A percentile compares a stretch with the other conserved stretches of the same genome.
phyloP scores from a whole-genome alignment of 2,329 filamentous ascomycete genomes.

The Fusarium begoniae region DNA sequence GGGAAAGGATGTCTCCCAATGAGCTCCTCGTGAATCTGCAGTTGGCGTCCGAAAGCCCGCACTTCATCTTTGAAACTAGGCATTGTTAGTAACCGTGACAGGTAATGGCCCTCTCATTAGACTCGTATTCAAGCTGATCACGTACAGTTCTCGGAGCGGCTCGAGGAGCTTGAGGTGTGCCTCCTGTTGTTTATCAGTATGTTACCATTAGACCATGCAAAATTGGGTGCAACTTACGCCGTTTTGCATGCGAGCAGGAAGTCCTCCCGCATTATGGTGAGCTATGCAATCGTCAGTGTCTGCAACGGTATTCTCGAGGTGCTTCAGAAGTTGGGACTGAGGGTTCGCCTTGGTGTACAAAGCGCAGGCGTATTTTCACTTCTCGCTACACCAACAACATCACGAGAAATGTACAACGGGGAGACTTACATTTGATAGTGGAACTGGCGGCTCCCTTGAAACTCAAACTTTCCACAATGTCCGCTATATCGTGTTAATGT shows the following conservation, averaged over 20 bases:
- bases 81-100: constrained; percentile 9
- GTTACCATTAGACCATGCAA: background rate
- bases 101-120: background rate
- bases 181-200: constrained; percentile 30
- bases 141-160: constrained; percentile 59
- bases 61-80: constrained; percentile 79
- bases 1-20: constrained; percentile 74
- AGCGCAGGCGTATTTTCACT: background rate
- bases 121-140: background rate
- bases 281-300: background rate
- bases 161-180: constrained; percentile 38
- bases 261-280: background rate
- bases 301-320: background rate
- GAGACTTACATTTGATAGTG: background rate
- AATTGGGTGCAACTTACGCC: constrained; percentile 3
- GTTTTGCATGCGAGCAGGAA: constrained; percentile 36
- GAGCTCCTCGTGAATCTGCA: constrained; percentile 44
- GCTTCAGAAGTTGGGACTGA: background rate
- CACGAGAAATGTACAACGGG: background rate
- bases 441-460: constrained; percentile 24
- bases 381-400: background rate
- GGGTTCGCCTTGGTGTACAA: background rate
- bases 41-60: constrained; percentile 43
- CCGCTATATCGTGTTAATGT: background rate
- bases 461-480: constrained; percentile 12